phyloP scores from a whole-genome alignment of 345 rosid species.

The Passiflora organensis region DNA sequence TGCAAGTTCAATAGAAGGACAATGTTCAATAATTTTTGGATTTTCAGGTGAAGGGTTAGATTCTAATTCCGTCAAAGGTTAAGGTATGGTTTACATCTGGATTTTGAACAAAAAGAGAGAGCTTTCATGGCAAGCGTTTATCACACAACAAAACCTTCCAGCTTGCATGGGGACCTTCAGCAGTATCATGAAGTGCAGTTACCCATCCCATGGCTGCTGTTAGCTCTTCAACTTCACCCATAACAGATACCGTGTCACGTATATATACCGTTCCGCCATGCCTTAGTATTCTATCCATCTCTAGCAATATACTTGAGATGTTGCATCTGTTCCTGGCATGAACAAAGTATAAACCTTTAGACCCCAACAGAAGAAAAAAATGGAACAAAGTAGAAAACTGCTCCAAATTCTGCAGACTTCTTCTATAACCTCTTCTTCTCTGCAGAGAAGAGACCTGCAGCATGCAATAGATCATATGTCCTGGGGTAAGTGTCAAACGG shows the following conservation, averaged over 20 bases:
- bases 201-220: slow-evolving; percentile 54
- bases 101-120: too few species aligned
- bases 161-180: slow-evolving; percentile 61
- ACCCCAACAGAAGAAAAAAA: neutral
- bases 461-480: slow-evolving; percentile 60
- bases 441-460: slow-evolving; percentile 51
- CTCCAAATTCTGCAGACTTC: neutral
- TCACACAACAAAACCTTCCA: slow-evolving; percentile 55
- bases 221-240: slow-evolving; percentile 40
- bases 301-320: slow-evolving; percentile 49
- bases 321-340: slow-evolving; percentile 35
- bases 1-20: too few species aligned
- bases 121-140: slow-evolving; percentile 34
- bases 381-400: neutral
- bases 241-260: slow-evolving; percentile 43
- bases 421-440: slow-evolving; percentile 16
- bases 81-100: too few species aligned
- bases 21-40: too few species aligned
- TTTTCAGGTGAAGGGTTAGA: too few species aligned
- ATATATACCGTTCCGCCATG: slow-evolving; percentile 51
- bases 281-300: slow-evolving; percentile 62
- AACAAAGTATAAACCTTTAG: neutral
- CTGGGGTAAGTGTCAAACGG: slow-evolving; percentile 64
- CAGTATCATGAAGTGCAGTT: slow-evolving; percentile 36
- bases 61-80: too few species aligned